A percentile compares a stretch with the other conserved stretches of the same genome.
These are phyloP conservation scores for Neurospora crassa DNA, from an alignment of 2,329 filamentous ascomycete genomes.

Conservation along the genomic window DNA sequence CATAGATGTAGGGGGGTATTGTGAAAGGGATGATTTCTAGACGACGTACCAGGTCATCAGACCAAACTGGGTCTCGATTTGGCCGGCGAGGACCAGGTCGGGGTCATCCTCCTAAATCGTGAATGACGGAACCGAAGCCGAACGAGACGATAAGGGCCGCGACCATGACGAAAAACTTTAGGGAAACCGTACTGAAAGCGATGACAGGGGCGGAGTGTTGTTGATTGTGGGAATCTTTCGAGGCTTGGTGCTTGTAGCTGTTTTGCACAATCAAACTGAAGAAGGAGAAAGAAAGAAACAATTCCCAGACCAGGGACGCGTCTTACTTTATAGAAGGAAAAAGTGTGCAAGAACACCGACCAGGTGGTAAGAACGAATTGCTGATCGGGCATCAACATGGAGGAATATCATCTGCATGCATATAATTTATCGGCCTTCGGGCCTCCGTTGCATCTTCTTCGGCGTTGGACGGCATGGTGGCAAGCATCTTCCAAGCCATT, in stretches of 20 bases:
- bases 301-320: accelerated
- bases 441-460: neutral
- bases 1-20: neutral
- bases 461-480: neutral
- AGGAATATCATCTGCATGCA: neutral
- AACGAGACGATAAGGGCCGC: neutral
- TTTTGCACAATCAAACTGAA: neutral
- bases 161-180: neutral
- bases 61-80: neutral
- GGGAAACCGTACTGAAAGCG: neutral
- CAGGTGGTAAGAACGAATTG: neutral
- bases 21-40: neutral
- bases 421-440: neutral
- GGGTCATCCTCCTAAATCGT: neutral
- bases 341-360: neutral
- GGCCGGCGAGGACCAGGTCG: neutral
- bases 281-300: neutral
- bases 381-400: neutral
- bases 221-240: neutral
- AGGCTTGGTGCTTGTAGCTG: neutral
- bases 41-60: neutral
- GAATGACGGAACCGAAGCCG: neutral
- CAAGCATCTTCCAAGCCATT: neutral
- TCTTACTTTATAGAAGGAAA: neutral
- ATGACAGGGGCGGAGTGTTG: too few species aligned